phyloP scores from a whole-genome alignment of 192 early-diverging fungal genomes.

The Entomortierella chlamydospora region DNA sequence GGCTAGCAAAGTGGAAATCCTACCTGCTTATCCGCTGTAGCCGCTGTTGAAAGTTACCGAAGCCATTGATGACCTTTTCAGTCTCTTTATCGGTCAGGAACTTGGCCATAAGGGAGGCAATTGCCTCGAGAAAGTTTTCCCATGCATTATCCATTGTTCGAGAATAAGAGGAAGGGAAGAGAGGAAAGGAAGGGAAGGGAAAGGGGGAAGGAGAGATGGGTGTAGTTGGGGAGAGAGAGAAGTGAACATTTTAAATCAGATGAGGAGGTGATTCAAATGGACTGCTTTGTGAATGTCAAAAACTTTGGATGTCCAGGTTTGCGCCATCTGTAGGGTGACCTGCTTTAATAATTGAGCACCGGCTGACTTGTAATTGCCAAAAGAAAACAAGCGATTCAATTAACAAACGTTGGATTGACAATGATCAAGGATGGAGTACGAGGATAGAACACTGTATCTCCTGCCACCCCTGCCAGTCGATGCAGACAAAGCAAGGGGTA shows the following conservation, averaged over 20 bases:
- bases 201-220: not conserved
- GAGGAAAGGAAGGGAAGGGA: not conserved
- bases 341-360: too few species aligned
- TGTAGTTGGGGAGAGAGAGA: not conserved
- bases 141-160: constrained; percentile 50
- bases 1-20: too few species aligned
- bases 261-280: not conserved
- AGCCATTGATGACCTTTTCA: constrained; percentile 66
- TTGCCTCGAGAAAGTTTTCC: constrained; percentile 73
- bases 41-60: constrained; percentile 72
- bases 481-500: too few species aligned
- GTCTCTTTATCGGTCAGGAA: constrained; percentile 76
- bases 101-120: constrained; percentile 70
- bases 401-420: too few species aligned
- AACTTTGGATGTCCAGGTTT: not conserved
- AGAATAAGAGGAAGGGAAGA: not conserved
- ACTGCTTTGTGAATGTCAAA: not conserved
- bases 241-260: not conserved
- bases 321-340: too few species aligned
- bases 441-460: too few species aligned
- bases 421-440: too few species aligned
- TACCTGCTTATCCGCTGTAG: constrained; percentile 73
- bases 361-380: too few species aligned
- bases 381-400: too few species aligned
- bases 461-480: too few species aligned